Evolutionary conservation across 371 early-diverging fungal genomes (phyloP).

Genomic region (Zancudomyces culisetae): DNA sequence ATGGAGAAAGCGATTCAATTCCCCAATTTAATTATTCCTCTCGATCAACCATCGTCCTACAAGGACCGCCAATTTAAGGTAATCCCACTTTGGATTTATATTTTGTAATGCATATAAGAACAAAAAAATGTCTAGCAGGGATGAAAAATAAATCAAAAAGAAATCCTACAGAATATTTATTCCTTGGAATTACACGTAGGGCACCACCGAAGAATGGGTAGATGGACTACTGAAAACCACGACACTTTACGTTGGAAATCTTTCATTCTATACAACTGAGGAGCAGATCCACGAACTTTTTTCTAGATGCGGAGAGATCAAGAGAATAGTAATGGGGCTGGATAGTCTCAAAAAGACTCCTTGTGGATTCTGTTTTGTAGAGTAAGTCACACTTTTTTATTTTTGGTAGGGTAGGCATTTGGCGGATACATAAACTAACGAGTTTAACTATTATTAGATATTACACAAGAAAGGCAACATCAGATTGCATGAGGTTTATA

Average conservation of each 20-base stretch:
- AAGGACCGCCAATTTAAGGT: too few species aligned
- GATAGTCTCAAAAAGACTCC: conserved; percentile 85
- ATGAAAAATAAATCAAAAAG: too few species aligned
- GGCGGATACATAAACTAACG: too few species aligned
- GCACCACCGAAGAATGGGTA: conserved; percentile 44
- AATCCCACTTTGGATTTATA: too few species aligned
- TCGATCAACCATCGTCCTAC: too few species aligned
- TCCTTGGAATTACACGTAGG: too few species aligned
- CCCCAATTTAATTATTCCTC: too few species aligned
- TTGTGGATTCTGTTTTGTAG: conserved; percentile 98
- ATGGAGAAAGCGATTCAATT: too few species aligned
- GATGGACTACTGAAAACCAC: conserved; percentile 44
- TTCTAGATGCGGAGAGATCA: conserved; percentile 88
- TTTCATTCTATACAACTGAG: conserved; percentile 95
- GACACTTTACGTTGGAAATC: conserved; percentile 95
- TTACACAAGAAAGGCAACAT: conserved; percentile 64
- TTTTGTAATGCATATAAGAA: too few species aligned
- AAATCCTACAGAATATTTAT: too few species aligned
- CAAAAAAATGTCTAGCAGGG: too few species aligned
- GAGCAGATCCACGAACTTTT: conserved; percentile 96
- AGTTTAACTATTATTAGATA: conserved; percentile 32
- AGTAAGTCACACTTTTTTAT: conserved; percentile 39
- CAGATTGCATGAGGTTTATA: conserved; percentile 82
- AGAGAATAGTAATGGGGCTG: conserved; percentile 96
- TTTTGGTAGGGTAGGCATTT: too few species aligned